Evolutionary conservation across 176 grass and related monocot genomes (phyloP), one percentile per base, ranked within the genome.

Genomic region (Cymbopogon citratus): DNA sequence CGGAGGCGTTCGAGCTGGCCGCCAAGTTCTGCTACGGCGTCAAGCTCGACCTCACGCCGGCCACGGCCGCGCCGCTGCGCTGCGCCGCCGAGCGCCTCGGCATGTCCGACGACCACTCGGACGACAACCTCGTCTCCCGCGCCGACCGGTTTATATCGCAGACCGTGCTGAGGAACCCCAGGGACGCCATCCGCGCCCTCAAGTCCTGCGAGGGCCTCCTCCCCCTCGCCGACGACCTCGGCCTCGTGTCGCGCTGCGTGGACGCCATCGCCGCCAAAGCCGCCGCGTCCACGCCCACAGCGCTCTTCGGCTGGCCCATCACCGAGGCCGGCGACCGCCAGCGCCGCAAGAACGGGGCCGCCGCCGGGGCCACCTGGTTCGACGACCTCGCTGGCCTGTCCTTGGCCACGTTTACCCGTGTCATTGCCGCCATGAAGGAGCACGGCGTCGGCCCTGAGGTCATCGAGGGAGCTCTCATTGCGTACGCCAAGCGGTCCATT

Each of bases 1-100:
- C 80, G 21, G 97, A 93, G 82, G 89, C 84, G 26, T 99, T 96
- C 77, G 97, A 96, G 90, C 76, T 82, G 5, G 91, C 97, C 28
- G 93, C 97, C 73, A 99, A 99, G 82, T 99, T 99, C 86, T 99
- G 97, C 89, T 99, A 99, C 73, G 97, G 93, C 72, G 91, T 96
- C 16, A 99, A 96, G 82, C 90, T 99, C 12, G 93, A 96, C 75
- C 90, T 99, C 63, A 96, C 97, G 31, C 78, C 93, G 46, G 60
- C 75, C 45, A 96, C 90, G 24, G 89, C 89, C 41, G 86, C 82
- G 25, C 93, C 91, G 38, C 87, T 99, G 24, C 89, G 87, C 56
- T 99, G 97, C 89, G 91, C 93, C 12, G 93, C 97, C 16, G 90
- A 93, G 77, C 94, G 90, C 70, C 89, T 99, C 27, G 93, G 75